Evolutionary conservation across 352 stramenopile genomes (phyloP), one percentile per base, ranked within the genome.

Genomic region (Pythium rhizo-oryzae): DNA sequence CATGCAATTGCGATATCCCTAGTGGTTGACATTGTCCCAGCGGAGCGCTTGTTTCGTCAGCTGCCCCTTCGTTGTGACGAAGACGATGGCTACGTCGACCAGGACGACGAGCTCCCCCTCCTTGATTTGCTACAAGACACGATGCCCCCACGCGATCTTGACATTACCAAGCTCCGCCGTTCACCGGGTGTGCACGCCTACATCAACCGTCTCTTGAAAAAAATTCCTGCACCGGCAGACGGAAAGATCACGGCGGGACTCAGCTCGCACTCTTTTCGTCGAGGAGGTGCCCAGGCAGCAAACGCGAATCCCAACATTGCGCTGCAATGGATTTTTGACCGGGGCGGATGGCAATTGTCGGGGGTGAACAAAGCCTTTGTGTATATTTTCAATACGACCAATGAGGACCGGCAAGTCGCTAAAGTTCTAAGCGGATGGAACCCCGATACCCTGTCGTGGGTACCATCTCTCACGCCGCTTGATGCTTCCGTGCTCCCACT

Each of bases 301-400:
- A 67, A 67, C 19, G 41, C 13, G 5, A 30, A 33, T 19, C 21
- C 51, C 7, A 51, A 54, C 16, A 8, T 67, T 5, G 55, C 35
- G 6, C 18, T 46, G 3, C 61, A 61, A 13, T 60, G 61, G 61
- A 67, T 67, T n/a, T 21, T 60, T 4, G 47, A 67, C 37, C 49
- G 61, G 25, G 61, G 61, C 23, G 46, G 28, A 2, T 67, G 61
- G 61, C 25, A 52, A 7, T 16, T 67, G 7, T 54, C 50, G 9
- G 8, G 37, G 6, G 21, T 52, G 23, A 61, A 43, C 33, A 60
- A 41, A 25, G 37, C 8, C 1, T 61, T 67, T n/a, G 16, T 46
- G n/a, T 67, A 67, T 37, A 37, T 60, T 13, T 28, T 54, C 9
- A 67, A 67, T n/a, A 55, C 61, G 16, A 60, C 54, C 0, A 16